Percentiles rank a stretch among this genome's conserved stretches.
Conservation (phyloP, 2,329 filamentous ascomycete species). For the Beauveria brongniartii region DNA sequence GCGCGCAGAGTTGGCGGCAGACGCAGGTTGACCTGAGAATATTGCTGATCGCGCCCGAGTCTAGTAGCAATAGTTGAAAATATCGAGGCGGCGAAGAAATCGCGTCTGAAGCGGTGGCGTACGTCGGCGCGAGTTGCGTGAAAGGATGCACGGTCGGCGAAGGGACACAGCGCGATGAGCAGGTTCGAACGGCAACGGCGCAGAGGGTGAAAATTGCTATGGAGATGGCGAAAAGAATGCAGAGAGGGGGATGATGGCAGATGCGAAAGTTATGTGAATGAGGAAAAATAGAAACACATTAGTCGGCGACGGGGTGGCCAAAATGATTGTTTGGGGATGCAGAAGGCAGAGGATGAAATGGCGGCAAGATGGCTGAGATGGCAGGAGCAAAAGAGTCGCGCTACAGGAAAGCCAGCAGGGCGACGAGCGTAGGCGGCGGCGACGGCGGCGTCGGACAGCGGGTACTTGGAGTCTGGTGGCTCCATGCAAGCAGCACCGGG, state of each 20-base stretch:
- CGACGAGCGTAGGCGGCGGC: not conserved
- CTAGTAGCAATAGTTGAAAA: not conserved
- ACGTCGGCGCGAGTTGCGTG: not conserved
- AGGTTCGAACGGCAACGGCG: not conserved
- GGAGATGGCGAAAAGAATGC: not conserved
- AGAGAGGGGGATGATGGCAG: not conserved
- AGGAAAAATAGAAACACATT: not conserved
- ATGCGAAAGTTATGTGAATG: not conserved
- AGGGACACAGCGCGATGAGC: not conserved
- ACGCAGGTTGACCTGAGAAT: too few species aligned
- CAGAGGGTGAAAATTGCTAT: not conserved
- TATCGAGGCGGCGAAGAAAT: not conserved
- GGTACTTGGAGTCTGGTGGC: not conserved
- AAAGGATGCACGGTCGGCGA: not conserved
- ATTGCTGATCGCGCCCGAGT: not conserved
- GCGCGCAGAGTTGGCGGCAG: not conserved
- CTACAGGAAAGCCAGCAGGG: not conserved
- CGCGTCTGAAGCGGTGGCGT: not conserved
- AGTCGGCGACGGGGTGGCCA: not conserved
- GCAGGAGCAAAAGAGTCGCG: not conserved
- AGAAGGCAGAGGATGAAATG: not conserved
- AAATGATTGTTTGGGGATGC: not conserved
- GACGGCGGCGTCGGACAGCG: not conserved
- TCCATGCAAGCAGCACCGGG: not conserved
- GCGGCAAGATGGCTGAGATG: slow-evolving; percentile 4